Percentiles rank a stretch among this genome's conserved stretches.
Conservation (phyloP, 352 stramenopile genomes). For the Pythium phragmiticola region DNA sequence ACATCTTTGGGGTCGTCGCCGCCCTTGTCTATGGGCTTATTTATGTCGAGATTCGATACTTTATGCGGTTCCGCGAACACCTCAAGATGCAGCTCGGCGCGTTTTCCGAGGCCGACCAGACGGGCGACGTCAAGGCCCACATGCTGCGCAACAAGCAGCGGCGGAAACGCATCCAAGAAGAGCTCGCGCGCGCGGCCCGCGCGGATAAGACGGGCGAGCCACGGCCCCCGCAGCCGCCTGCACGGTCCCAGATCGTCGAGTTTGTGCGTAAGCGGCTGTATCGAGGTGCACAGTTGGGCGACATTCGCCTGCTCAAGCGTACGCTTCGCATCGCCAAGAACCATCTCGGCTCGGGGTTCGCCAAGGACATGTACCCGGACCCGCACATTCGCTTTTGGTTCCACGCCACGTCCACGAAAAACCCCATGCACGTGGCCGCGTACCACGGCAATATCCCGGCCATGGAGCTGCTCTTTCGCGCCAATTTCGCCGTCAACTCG, state of each 20-base stretch:
- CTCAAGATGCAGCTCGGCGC: constrained; percentile 84
- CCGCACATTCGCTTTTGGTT: constrained; percentile 62
- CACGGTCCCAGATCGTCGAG: constrained; percentile 36
- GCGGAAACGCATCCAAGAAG: constrained; percentile 27
- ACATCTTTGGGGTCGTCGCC: constrained; percentile 45
- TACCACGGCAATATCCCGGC: constrained; percentile 78
- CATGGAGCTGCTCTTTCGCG: constrained; percentile 59
- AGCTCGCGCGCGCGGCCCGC: constrained; percentile 34
- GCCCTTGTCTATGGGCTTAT: constrained; percentile 59
- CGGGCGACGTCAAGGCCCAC: constrained; percentile 70
- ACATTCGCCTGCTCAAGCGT: constrained; percentile 55
- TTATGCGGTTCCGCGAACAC: constrained; percentile 78
- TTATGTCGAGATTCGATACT: constrained; percentile 66
- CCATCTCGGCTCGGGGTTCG: constrained; percentile 54
- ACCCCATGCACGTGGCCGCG: constrained; percentile 81
- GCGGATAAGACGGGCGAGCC: constrained; percentile 24
- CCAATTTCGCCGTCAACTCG: constrained; percentile 60
- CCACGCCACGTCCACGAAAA: constrained; percentile 80
- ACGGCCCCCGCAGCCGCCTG: constrained; percentile 25
- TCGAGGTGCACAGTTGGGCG: constrained; percentile 64
- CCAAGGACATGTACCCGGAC: constrained; percentile 63
- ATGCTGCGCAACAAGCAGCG: constrained; percentile 58
- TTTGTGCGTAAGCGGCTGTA: constrained; percentile 74
- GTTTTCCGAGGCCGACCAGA: constrained; percentile 82
- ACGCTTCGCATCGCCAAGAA: constrained; percentile 55